Conservation (phyloP, 345 rosid genomes). For the Linum lewisii region DNA sequence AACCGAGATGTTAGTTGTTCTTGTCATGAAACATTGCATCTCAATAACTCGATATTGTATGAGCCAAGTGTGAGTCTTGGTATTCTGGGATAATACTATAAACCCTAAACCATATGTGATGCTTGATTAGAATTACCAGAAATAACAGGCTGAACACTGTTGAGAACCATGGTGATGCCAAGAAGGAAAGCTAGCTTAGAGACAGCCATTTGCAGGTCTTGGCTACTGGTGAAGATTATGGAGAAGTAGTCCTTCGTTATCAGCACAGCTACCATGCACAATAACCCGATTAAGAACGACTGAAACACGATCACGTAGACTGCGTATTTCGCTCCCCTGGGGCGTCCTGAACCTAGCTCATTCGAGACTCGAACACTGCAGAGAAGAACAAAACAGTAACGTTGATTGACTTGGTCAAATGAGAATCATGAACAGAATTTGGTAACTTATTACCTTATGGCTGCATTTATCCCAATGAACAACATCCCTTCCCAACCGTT, state of each 20-base stretch:
- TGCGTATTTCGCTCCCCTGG: conserved; percentile 70
- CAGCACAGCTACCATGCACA: conserved; percentile 45
- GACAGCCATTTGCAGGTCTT: conserved; percentile 37
- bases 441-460: conserved; percentile 48
- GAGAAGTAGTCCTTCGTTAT: conserved; percentile 47
- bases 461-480: conserved; percentile 71
- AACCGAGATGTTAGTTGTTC: no score
- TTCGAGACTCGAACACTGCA: conserved; percentile 71
- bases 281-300: conserved; percentile 53
- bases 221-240: conserved; percentile 50
- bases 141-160: conserved; percentile 77
- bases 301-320: conserved; percentile 42
- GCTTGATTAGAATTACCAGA: no score
- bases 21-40: no score
- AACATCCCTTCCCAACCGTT: conserved; percentile 71
- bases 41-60: no score
- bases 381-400: neutral
- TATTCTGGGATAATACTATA: no score
- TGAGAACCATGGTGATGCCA: conserved; percentile 69
- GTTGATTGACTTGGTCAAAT: neutral
- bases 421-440: neutral
- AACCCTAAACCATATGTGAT: no score
- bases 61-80: no score
- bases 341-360: conserved; percentile 65
- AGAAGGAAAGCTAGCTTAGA: conserved; percentile 57